These are phyloP conservation scores for Phaseolus coccineus DNA, from an alignment of 331 rosid species.

Conservation along the genomic window DNA sequence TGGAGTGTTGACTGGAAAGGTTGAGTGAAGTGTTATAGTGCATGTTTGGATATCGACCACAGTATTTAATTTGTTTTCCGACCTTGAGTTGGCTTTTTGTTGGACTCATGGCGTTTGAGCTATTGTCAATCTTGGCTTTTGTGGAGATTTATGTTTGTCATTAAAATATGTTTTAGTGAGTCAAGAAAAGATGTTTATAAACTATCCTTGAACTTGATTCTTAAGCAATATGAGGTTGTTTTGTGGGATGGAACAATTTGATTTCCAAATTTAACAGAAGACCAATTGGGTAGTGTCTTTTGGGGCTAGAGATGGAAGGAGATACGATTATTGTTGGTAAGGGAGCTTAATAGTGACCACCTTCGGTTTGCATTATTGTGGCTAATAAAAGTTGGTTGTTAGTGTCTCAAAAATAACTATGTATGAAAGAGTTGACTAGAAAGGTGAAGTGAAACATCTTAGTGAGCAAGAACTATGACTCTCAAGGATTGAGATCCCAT, in stretches of 20 bases:
- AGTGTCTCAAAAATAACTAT: not conserved
- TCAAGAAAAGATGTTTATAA: not conserved
- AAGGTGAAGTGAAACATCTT: not conserved
- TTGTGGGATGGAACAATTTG: not conserved
- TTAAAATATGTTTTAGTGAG: not conserved
- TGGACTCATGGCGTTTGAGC: not conserved
- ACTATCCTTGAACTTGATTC: not conserved
- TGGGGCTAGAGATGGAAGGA: not conserved
- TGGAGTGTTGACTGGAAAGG: not conserved
- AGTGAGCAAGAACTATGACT: not conserved
- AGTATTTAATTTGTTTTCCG: too few species aligned
- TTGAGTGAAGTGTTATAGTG: not conserved
- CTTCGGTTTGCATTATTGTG: not conserved
- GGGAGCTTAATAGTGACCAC: not conserved
- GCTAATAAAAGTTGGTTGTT: not conserved
- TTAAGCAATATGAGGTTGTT: not conserved
- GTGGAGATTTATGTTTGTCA: not conserved
- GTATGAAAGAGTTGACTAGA: not conserved
- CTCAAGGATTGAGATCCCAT: not conserved
- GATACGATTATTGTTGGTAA: not conserved
- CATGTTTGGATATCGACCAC: not conserved
- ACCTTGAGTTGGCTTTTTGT: too few species aligned
- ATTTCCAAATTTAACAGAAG: not conserved
- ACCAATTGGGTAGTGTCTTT: not conserved
- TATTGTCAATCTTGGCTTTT: not conserved